Percentiles rank a stretch among this genome's conserved stretches.
phyloP scores from a whole-genome alignment of 768 basidiomycete genomes.

The Suillus subluteus region DNA sequence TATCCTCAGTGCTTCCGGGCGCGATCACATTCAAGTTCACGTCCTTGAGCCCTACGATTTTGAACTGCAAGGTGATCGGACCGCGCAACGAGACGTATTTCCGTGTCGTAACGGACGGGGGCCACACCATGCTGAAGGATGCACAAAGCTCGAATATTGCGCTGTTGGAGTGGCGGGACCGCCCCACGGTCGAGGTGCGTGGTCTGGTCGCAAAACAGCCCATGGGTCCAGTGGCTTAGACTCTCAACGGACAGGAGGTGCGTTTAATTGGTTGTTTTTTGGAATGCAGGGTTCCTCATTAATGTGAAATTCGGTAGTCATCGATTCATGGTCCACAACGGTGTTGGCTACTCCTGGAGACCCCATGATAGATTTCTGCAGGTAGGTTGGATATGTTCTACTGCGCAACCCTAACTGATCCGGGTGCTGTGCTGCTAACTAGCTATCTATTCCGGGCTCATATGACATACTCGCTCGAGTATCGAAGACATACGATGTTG shows the following conservation, averaged over 20 bases:
- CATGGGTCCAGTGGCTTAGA: slow-evolving; percentile 56
- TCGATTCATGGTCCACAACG: slow-evolving; percentile 56
- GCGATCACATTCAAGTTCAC: slow-evolving; percentile 53
- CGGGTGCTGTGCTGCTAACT: slow-evolving; percentile 7
- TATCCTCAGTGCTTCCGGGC: slow-evolving; percentile 35
- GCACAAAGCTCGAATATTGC: slow-evolving; percentile 49
- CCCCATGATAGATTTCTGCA: slow-evolving; percentile 57
- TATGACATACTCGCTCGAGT: slow-evolving; percentile 52
- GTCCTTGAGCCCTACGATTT: slow-evolving; percentile 50
- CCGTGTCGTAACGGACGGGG: slow-evolving; percentile 53
- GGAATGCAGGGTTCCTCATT: not conserved
- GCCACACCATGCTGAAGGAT: slow-evolving; percentile 58
- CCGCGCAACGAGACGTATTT: slow-evolving; percentile 52
- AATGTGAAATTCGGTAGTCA: slow-evolving; percentile 26
- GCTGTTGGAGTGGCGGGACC: slow-evolving; percentile 59
- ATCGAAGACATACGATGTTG: slow-evolving; percentile 44
- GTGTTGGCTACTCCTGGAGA: slow-evolving; percentile 56
- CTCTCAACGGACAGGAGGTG: slow-evolving; percentile 52
- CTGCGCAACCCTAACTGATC: slow-evolving; percentile 2
- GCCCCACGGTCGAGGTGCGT: slow-evolving; percentile 55
- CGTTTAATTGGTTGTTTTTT: slow-evolving; percentile 20
- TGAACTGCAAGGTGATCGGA: slow-evolving; percentile 59
- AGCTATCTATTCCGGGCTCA: slow-evolving; percentile 53
- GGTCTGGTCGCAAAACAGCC: slow-evolving; percentile 51
- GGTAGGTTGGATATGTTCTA: slow-evolving; percentile 39